These are phyloP conservation scores for Cyberlindnera galapagoensis DNA, from an alignment of 805 yeast genomes.

Conservation along the genomic window DNA sequence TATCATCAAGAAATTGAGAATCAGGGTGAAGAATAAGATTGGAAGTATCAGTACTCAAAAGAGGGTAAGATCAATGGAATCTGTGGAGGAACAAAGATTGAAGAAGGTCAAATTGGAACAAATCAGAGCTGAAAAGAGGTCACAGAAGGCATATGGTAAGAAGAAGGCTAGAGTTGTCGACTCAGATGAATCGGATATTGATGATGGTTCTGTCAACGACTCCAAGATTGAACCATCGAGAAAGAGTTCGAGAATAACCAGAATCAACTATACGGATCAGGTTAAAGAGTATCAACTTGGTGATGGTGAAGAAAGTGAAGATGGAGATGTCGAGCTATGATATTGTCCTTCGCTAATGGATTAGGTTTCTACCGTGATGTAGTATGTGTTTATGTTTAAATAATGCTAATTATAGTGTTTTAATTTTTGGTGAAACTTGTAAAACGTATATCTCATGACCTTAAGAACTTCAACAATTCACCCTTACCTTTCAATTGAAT, in stretches of 20 bases:
- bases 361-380: no score
- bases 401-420: no score
- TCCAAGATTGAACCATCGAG: conserved; percentile 27
- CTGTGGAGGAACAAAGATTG: conserved; percentile 9
- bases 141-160: conserved; percentile 11
- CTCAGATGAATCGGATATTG: conserved; percentile 17
- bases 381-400: no score
- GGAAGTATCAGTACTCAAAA: conserved; percentile 20
- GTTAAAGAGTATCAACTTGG: conserved; percentile 14
- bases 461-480: conserved; percentile 52
- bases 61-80: conserved; percentile 8
- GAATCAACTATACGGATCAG: conserved; percentile 30
- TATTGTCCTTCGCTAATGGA: no score
- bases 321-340: conserved; percentile 5
- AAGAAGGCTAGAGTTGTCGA: conserved; percentile 15
- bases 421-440: no score
- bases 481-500: conserved; percentile 68
- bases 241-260: conserved; percentile 35
- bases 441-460: conserved; percentile 13
- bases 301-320: conserved; percentile 15
- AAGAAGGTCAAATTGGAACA: conserved; percentile 20
- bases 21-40: conserved; percentile 28
- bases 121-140: conserved; percentile 5
- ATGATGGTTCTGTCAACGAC: conserved; percentile 3
- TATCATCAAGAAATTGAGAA: conserved; percentile 31